Percentiles rank a stretch among this genome's conserved stretches.
Conservation (phyloP, 495 filamentous ascomycete species). For the Daldinia childiae region DNA sequence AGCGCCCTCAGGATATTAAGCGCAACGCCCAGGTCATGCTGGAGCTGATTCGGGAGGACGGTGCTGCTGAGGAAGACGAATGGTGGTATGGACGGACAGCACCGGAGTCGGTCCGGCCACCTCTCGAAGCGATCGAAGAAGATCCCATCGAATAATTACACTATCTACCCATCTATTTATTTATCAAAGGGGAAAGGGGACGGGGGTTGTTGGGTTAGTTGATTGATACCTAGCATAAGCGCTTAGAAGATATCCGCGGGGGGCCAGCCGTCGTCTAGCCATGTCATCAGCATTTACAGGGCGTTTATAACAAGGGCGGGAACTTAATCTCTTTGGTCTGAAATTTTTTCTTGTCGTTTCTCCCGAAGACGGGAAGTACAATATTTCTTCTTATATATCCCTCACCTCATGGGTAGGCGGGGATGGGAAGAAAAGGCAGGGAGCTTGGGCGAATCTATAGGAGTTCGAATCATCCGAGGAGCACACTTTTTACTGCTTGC, state of each 20-base stretch:
- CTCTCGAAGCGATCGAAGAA: constrained; percentile 59
- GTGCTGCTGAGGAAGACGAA: constrained; percentile 60
- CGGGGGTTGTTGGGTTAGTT: constrained; percentile 14
- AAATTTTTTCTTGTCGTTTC: constrained; percentile 1
- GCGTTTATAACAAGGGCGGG: constrained; percentile 5
- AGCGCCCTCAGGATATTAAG: constrained; percentile 61
- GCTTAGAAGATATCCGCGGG: constrained; percentile 42
- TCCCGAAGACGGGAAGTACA: background rate
- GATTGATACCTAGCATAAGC: constrained; percentile 43
- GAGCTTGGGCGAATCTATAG: constrained; percentile 33
- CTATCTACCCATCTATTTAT: constrained; percentile 13
- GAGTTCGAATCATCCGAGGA: constrained; percentile 23
- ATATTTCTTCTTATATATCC: constrained; percentile 9
- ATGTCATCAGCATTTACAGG: constrained; percentile 25
- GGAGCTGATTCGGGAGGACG: constrained; percentile 63
- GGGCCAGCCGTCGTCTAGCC: constrained; percentile 24
- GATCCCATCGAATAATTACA: constrained; percentile 52
- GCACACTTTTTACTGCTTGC: background rate
- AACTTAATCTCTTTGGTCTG: constrained; percentile 8
- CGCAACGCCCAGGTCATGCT: constrained; percentile 62
- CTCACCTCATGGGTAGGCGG: constrained; percentile 7
- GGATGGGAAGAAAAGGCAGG: constrained; percentile 5
- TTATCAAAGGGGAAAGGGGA: constrained; percentile 14
- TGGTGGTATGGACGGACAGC: constrained; percentile 60
- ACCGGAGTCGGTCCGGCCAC: constrained; percentile 56